These are phyloP conservation scores for Vitis hybrid DNA, from an alignment of 177 flowering plant species.

Conservation along the genomic window DNA sequence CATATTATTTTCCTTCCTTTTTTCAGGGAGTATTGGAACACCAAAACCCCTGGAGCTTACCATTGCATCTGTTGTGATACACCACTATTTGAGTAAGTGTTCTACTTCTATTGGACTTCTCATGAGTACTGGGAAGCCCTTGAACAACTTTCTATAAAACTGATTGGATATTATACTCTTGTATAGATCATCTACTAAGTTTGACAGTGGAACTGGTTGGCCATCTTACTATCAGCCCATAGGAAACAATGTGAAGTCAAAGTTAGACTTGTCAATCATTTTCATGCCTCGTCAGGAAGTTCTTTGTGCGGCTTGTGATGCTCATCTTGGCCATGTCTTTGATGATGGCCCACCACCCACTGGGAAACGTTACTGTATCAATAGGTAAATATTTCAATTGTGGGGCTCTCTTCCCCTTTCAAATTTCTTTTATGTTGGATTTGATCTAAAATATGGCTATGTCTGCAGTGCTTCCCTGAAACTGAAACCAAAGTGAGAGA, in stretches of 20 bases:
- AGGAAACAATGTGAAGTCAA: slow-evolving; percentile 77
- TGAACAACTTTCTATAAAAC: background rate
- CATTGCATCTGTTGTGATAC: slow-evolving; percentile 88
- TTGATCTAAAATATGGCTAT: slow-evolving; percentile 8
- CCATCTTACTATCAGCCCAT: slow-evolving; percentile 83
- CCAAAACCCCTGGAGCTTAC: slow-evolving; percentile 79
- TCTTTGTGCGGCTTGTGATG: slow-evolving; percentile 74
- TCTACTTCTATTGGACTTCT: background rate
- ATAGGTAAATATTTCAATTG: slow-evolving; percentile 46
- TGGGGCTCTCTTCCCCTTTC: background rate
- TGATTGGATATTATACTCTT: slow-evolving; percentile 1
- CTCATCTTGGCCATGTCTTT: slow-evolving; percentile 94
- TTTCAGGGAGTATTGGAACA: slow-evolving; percentile 81
- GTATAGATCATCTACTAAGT: slow-evolving; percentile 86
- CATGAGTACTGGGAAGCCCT: background rate
- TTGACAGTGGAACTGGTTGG: slow-evolving; percentile 98
- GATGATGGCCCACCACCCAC: slow-evolving; percentile 95
- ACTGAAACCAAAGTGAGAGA: slow-evolving; percentile 42
- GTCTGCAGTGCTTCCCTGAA: slow-evolving; percentile 51
- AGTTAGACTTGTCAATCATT: slow-evolving; percentile 78
- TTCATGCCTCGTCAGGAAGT: slow-evolving; percentile 95
- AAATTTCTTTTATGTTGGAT: background rate
- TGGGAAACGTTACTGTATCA: slow-evolving; percentile 86
- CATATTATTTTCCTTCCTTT: slow-evolving; percentile 1
- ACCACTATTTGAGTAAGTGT: slow-evolving; percentile 77